Evolutionary conservation across 2,329 filamentous ascomycete genomes (phyloP).

Genomic region (Talaromyces sp.): DNA sequence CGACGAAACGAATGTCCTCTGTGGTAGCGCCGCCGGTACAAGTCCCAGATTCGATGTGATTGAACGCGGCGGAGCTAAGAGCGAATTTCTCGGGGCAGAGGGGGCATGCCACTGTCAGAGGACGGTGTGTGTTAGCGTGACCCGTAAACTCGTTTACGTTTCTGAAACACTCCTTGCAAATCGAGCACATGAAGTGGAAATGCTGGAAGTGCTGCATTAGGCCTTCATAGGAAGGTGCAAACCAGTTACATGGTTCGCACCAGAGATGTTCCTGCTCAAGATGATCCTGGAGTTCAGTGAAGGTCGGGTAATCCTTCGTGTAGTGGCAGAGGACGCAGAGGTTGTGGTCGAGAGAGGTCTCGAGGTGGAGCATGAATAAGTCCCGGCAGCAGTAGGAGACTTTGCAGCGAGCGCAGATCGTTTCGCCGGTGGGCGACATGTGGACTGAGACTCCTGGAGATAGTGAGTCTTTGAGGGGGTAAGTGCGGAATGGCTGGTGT

Average conservation of each 20-base stretch:
- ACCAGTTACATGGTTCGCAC: constrained; percentile 24
- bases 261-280: constrained; percentile 21
- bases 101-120: constrained; percentile 19
- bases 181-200: constrained; percentile 21
- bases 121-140: constrained; percentile 22
- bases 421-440: not conserved
- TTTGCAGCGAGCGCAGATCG: constrained; percentile 9
- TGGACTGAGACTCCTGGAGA: not conserved
- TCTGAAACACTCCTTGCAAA: constrained; percentile 22
- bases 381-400: constrained; percentile 1
- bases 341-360: constrained; percentile 11
- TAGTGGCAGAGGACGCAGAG: constrained; percentile 13
- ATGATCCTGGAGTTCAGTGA: constrained; percentile 21
- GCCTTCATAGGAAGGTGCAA: constrained; percentile 20
- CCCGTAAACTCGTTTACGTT: constrained; percentile 22
- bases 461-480: not conserved
- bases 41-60: constrained; percentile 25
- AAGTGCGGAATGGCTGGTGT: not conserved
- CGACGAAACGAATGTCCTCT: constrained; percentile 19
- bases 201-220: constrained; percentile 22
- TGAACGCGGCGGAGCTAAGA: constrained; percentile 22
- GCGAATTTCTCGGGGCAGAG: constrained; percentile 22
- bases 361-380: not conserved
- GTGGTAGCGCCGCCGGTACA: constrained; percentile 19
- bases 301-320: constrained; percentile 20